Conservation (phyloP, 345 rosid species). For the Iberis pinnata region DNA sequence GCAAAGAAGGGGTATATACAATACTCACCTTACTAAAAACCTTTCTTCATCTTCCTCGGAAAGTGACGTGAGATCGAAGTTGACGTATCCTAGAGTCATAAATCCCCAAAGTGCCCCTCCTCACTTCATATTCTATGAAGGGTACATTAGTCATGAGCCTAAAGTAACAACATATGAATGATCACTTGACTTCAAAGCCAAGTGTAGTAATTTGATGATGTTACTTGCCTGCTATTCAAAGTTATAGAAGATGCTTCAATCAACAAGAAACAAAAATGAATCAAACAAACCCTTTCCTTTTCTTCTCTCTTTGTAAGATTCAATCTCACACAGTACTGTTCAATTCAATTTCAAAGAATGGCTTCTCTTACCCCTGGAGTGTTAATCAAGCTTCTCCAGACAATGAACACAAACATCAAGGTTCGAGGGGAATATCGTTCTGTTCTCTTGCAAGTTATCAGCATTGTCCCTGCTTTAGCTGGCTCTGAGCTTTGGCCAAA, state of each 20-base stretch:
- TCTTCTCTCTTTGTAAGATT: slow-evolving; percentile 6
- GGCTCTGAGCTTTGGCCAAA: slow-evolving; percentile 94
- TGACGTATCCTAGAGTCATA: slow-evolving; percentile 13
- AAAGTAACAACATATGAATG: slow-evolving; percentile 2
- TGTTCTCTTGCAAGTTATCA: slow-evolving; percentile 76
- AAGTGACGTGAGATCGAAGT: slow-evolving; percentile 44
- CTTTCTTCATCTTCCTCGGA: slow-evolving; percentile 42
- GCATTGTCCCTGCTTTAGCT: slow-evolving; percentile 80
- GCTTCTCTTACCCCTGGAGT: slow-evolving; percentile 83
- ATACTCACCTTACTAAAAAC: too few relatives aligned
- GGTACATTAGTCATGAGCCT: slow-evolving; percentile 23
- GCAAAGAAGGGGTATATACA: too few relatives aligned
- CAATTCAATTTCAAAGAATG: slow-evolving; percentile 32
- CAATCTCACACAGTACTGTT: slow-evolving; percentile 16
- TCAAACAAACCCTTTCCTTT: neutral
- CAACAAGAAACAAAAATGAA: slow-evolving; percentile 11
- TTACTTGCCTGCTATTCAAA: slow-evolving; percentile 65
- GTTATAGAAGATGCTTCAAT: slow-evolving; percentile 29
- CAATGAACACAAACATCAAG: slow-evolving; percentile 55
- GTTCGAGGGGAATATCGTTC: slow-evolving; percentile 80
- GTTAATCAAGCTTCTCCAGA: slow-evolving; percentile 74
- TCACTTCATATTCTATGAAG: neutral
- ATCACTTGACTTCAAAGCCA: slow-evolving; percentile 65
- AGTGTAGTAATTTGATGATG: slow-evolving; percentile 41
- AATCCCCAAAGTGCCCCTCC: slow-evolving; percentile 13